These are phyloP conservation scores for Debaryomyces psychrophilus DNA, from an alignment of 1,139 yeast genomes.

Conservation along the genomic window DNA sequence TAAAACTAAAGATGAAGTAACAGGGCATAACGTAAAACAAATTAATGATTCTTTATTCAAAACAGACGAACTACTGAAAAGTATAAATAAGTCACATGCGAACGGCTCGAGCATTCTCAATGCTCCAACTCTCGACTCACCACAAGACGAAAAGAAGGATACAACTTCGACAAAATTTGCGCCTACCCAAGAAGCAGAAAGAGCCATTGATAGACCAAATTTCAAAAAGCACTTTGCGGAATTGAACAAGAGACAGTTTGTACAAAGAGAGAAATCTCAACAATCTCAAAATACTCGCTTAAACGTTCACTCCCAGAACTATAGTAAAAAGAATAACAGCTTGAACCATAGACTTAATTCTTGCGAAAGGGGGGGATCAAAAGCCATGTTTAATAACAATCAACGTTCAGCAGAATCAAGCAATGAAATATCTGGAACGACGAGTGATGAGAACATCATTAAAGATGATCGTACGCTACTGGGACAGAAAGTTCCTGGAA, in stretches of 20 bases:
- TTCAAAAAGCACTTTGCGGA: constrained; percentile 38
- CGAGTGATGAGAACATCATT: neutral
- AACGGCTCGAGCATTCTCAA: neutral
- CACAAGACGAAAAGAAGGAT: neutral
- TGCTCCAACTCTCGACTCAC: neutral
- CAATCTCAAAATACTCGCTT: constrained; percentile 4
- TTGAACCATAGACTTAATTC: neutral
- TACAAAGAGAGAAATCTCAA: constrained; percentile 14
- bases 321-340: neutral
- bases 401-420: neutral
- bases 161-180: neutral
- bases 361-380: too few species aligned
- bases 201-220: constrained; percentile 31
- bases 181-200: constrained; percentile 4
- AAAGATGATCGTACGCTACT: neutral
- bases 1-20: constrained; percentile 6
- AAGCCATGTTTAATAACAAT: too few species aligned
- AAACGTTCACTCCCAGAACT: neutral
- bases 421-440: neutral
- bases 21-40: constrained; percentile 11
- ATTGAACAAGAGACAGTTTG: constrained; percentile 24
- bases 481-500: neutral
- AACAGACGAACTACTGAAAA: neutral
- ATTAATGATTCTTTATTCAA: constrained; percentile 6
- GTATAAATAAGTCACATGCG: neutral